Percentiles rank a stretch among this genome's conserved stretches.
These are phyloP conservation scores for Boletus subparvulus DNA, from an alignment of 768 basidiomycete species.

Conservation along the genomic window DNA sequence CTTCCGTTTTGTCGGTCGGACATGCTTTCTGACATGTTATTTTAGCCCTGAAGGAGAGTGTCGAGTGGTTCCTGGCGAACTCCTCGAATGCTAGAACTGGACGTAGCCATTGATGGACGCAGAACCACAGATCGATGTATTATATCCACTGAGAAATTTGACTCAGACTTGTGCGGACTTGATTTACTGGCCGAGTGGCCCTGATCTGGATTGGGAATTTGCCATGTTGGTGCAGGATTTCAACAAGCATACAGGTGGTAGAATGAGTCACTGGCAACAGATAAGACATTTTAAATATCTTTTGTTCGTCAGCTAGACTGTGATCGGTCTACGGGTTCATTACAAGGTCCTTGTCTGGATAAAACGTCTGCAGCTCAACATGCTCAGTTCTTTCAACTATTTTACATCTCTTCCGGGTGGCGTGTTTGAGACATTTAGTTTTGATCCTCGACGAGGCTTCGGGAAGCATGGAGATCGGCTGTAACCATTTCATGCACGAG, in stretches of 20 bases:
- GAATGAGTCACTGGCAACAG: neutral
- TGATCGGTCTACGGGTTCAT: neutral
- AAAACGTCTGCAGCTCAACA: neutral
- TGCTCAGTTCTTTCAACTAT: neutral
- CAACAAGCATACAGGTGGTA: neutral
- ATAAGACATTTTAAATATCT: neutral
- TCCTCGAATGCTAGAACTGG: constrained; percentile 71
- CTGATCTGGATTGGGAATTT: neutral
- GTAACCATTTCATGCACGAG: constrained; percentile 93
- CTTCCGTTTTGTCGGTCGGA: neutral
- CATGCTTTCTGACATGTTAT: neutral
- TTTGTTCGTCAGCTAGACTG: constrained; percentile 1
- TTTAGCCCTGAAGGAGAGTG: constrained; percentile 71
- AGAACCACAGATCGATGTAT: constrained; percentile 3
- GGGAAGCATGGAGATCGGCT: constrained; percentile 72
- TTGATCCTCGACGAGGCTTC: constrained; percentile 78
- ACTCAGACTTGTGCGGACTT: neutral
- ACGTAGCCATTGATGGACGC: constrained; percentile 17
- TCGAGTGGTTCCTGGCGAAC: constrained; percentile 87
- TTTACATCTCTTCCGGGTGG: neutral
- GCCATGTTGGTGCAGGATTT: neutral
- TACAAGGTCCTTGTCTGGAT: constrained; percentile 2
- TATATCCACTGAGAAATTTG: neutral
- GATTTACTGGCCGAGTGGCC: neutral
- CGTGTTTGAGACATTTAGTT: constrained; percentile 44